Conservation (phyloP, 768 basidiomycete genomes). For the Trametes elegans region DNA sequence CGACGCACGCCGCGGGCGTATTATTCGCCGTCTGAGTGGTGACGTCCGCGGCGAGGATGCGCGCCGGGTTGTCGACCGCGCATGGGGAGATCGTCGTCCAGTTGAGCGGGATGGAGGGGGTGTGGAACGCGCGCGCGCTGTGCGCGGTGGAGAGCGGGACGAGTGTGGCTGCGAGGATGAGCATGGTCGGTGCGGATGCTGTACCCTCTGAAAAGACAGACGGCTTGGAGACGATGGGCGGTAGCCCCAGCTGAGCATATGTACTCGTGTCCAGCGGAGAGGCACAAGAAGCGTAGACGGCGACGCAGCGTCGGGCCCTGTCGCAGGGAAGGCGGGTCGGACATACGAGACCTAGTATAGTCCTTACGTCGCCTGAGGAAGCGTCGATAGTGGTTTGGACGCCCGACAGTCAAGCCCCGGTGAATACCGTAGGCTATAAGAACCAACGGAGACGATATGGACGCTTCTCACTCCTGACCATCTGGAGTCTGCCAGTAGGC, state of each 20-base stretch:
- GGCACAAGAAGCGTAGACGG: conserved; percentile 1
- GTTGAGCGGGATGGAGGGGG: conserved; percentile 11
- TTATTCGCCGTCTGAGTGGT: conserved; percentile 14
- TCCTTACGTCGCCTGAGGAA: not conserved
- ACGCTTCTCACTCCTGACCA: no score
- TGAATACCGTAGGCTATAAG: no score
- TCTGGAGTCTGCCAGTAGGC: no score
- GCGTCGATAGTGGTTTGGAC: not conserved
- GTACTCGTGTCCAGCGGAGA: not conserved
- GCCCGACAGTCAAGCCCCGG: no score
- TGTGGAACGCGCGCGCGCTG: not conserved
- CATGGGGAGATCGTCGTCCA: conserved; percentile 19
- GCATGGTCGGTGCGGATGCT: no score
- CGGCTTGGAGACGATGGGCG: not conserved
- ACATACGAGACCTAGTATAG: not conserved
- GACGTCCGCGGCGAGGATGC: conserved; percentile 21
- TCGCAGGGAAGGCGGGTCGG: not conserved
- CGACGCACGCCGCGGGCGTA: conserved; percentile 18
- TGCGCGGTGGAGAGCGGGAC: not conserved
- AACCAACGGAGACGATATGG: no score
- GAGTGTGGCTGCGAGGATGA: not conserved
- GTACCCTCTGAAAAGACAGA: no score
- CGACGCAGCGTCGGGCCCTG: not conserved
- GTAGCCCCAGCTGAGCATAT: no score
- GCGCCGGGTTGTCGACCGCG: conserved; percentile 17